Conservation (phyloP, 345 rosid genomes). For the Brassica rapa region DNA sequence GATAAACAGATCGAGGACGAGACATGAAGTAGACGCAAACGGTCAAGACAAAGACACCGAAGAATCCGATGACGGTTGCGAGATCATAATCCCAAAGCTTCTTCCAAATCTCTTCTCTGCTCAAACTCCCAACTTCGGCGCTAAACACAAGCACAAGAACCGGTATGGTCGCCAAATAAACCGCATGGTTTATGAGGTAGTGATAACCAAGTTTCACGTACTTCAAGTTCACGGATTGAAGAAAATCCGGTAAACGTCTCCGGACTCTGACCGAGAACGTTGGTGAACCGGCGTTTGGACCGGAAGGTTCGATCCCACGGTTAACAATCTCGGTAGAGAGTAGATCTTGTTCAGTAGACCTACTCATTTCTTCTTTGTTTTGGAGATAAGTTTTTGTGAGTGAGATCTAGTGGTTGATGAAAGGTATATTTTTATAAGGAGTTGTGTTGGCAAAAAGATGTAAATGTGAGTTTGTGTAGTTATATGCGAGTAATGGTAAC, state of each 20-base stretch:
- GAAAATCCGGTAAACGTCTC: slow-evolving; percentile 86
- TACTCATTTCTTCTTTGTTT: slow-evolving; percentile 34
- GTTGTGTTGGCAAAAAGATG: slow-evolving; percentile 15
- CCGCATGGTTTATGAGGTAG: slow-evolving; percentile 89
- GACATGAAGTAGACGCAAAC: slow-evolving; percentile 78
- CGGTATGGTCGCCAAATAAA: slow-evolving; percentile 90
- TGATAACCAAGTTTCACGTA: slow-evolving; percentile 94
- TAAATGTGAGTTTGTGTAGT: slow-evolving; percentile 29
- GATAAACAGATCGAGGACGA: slow-evolving; percentile 80
- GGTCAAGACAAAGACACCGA: slow-evolving; percentile 70
- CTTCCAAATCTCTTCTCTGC: slow-evolving; percentile 82
- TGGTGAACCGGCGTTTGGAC: slow-evolving; percentile 83
- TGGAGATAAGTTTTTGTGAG: background rate
- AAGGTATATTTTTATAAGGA: slow-evolving; percentile 22
- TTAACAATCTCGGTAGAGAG: slow-evolving; percentile 90
- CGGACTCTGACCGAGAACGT: slow-evolving; percentile 94
- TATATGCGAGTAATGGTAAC: slow-evolving; percentile 34
- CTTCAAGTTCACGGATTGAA: slow-evolving; percentile 91
- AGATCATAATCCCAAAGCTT: slow-evolving; percentile 88
- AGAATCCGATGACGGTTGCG: slow-evolving; percentile 64
- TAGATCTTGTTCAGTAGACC: slow-evolving; percentile 67
- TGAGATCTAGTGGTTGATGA: slow-evolving; percentile 8
- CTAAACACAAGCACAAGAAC: slow-evolving; percentile 74
- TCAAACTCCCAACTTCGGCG: slow-evolving; percentile 85
- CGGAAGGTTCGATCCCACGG: slow-evolving; percentile 86